Conservation (phyloP, 257 asterid species). For the Salvia miltiorrhiza region DNA sequence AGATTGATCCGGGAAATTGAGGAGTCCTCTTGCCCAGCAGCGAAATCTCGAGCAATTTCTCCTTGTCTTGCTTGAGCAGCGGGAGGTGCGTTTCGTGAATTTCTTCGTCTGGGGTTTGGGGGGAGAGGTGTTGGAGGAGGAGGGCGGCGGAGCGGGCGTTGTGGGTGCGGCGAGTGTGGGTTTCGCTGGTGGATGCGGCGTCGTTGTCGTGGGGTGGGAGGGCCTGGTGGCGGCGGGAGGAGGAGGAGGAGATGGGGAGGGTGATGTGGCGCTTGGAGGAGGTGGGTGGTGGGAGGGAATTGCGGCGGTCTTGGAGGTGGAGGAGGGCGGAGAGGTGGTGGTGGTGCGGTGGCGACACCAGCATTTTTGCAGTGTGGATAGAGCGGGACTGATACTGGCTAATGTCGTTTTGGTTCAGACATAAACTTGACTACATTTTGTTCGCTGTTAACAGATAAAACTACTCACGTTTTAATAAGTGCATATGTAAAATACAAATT, state of each 20-base stretch:
- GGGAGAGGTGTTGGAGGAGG: constrained; percentile 62
- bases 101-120: constrained; percentile 28
- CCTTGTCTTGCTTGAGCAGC: constrained; percentile 42
- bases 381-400: constrained; percentile 10
- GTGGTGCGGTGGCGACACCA: constrained; percentile 39
- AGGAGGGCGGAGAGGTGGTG: constrained; percentile 44
- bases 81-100: constrained; percentile 25
- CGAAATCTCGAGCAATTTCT: constrained; percentile 56
- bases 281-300: constrained; percentile 19
- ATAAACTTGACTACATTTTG: no score
- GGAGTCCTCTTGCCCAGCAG: constrained; percentile 52
- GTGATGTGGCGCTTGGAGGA: constrained; percentile 17
- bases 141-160: constrained; percentile 65
- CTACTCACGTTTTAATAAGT: no score
- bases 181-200: constrained; percentile 25
- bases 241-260: constrained; percentile 31
- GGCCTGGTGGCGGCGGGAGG: constrained; percentile 30
- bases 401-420: no score
- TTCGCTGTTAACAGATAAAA: no score
- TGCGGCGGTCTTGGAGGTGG: constrained; percentile 34
- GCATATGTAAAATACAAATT: no score
- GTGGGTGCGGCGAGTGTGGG: constrained; percentile 51
- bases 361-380: constrained; percentile 40
- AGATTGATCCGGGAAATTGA: constrained; percentile 81
- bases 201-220: constrained; percentile 35